phyloP scores from a whole-genome alignment of 2,329 filamentous ascomycete species.

The Fusarium continuum region DNA sequence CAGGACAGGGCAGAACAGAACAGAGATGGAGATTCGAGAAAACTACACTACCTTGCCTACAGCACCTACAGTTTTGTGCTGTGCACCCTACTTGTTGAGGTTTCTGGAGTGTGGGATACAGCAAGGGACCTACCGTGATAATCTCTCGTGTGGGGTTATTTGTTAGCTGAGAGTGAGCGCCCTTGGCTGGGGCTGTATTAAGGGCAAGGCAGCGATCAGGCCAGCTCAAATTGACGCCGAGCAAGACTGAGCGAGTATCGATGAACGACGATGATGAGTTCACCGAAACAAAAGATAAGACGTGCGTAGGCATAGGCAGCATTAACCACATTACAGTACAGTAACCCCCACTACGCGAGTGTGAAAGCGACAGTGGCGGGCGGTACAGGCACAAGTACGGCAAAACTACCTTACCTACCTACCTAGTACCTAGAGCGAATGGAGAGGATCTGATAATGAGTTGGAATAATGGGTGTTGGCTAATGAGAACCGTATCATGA shows the following conservation, averaged over 20 bases:
- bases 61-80: no score
- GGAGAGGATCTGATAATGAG: constrained; percentile 33
- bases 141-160: constrained; percentile 15
- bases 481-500: constrained; percentile 36
- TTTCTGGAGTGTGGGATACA: constrained; percentile 6
- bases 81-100: background rate
- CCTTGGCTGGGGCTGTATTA: background rate
- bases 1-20: no score
- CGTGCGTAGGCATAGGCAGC: constrained; percentile 8
- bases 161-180: constrained; percentile 10
- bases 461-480: constrained; percentile 37
- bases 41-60: no score
- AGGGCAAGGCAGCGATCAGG: constrained; percentile 7
- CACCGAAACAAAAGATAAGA: constrained; percentile 33
- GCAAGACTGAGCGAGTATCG: constrained; percentile 1
- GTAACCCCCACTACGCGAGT: constrained; percentile 25
- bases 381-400: constrained; percentile 23
- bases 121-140: constrained; percentile 2
- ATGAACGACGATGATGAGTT: constrained; percentile 35
- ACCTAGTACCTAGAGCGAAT: constrained; percentile 35
- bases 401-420: no score
- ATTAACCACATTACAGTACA: background rate
- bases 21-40: background rate
- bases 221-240: constrained; percentile 22
- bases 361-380: constrained; percentile 19